Evolutionary conservation across 2,329 filamentous ascomycete genomes (phyloP).

Genomic region (Paraphaeosphaeria minitans): DNA sequence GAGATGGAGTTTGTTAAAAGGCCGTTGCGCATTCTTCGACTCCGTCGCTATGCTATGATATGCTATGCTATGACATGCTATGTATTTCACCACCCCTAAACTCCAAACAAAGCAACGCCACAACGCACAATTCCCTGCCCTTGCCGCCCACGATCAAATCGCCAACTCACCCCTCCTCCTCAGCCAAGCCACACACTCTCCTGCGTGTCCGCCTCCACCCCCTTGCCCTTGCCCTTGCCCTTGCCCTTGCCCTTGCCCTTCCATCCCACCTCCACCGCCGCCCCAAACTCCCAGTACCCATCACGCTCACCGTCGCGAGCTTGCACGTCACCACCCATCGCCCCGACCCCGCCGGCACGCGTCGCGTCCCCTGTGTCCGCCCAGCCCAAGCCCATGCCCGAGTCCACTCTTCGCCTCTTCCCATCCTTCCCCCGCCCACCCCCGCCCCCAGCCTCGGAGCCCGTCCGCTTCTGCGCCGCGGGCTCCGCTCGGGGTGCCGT

Average conservation of each 20-base stretch:
- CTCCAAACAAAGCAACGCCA: not conserved
- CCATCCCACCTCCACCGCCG: no score
- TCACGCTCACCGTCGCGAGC: not conserved
- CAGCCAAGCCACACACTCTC: not conserved
- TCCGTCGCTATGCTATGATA: not conserved
- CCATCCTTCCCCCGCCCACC: not conserved
- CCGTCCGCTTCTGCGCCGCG: not conserved
- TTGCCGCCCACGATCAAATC: not conserved
- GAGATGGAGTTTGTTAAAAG: not conserved
- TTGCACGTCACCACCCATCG: not conserved
- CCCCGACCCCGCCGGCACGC: not conserved
- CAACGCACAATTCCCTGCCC: not conserved
- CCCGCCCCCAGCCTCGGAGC: not conserved
- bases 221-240: constrained; percentile 12
- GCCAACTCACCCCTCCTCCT: not conserved
- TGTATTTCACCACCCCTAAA: not conserved
- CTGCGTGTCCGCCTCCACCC: not conserved
- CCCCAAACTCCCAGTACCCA: not conserved
- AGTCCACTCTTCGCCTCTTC: constrained; percentile 6
- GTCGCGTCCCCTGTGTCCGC: not conserved
- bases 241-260: constrained; percentile 12
- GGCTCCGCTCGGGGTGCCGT: not conserved
- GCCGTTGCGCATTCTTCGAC: not conserved
- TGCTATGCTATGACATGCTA: not conserved
- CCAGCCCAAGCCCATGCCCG: constrained; percentile 8